Percentiles rank a stretch among this genome's conserved stretches.
These are phyloP conservation scores for Casuarina equisetifolia DNA, from an alignment of 306 rosid genomes.

Conservation along the genomic window DNA sequence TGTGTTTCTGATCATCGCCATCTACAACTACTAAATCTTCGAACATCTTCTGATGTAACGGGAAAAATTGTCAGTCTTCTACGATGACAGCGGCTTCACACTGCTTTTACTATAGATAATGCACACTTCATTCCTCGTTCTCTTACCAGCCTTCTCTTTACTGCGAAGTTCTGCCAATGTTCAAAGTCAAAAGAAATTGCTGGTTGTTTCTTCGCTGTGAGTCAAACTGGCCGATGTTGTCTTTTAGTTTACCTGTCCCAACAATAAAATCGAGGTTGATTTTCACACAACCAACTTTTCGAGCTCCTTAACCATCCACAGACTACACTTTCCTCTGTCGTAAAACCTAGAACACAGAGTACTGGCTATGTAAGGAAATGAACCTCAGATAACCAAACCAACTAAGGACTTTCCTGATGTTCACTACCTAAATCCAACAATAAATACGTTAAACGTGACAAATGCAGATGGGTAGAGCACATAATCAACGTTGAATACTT, in stretches of 20 bases:
- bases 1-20: too few species aligned
- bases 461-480: too few species aligned
- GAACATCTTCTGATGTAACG: too few species aligned
- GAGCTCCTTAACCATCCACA: background rate
- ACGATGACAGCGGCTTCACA: too few species aligned
- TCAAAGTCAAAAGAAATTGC: slow-evolving; percentile 25
- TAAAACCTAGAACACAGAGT: slow-evolving; percentile 1
- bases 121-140: background rate
- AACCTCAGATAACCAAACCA: too few species aligned
- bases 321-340: background rate
- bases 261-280: background rate
- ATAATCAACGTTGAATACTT: too few species aligned
- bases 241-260: slow-evolving; percentile 5
- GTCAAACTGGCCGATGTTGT: background rate
- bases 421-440: too few species aligned
- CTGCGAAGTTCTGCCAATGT: background rate
- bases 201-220: slow-evolving; percentile 7
- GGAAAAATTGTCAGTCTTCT: too few species aligned
- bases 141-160: background rate
- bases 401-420: too few species aligned
- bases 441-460: too few species aligned
- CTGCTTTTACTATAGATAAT: background rate
- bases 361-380: too few species aligned
- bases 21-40: too few species aligned
- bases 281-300: background rate